These are phyloP conservation scores for Podospora appendiculata DNA, from an alignment of 495 filamentous ascomycete species.

Conservation along the genomic window DNA sequence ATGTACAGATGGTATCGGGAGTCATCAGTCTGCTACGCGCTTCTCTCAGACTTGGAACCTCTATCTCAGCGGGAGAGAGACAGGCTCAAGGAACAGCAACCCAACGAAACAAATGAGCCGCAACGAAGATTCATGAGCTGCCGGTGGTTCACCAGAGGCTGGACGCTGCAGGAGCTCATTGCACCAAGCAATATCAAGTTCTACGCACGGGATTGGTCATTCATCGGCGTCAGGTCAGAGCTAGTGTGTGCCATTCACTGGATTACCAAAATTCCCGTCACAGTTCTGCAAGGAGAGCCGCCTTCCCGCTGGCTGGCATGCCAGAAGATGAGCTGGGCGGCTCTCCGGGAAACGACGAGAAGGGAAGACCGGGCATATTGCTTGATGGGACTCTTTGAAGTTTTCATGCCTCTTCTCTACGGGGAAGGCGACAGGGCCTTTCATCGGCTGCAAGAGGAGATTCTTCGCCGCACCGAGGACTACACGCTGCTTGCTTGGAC, in stretches of 20 bases:
- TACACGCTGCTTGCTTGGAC: constrained; percentile 20
- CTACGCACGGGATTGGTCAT: constrained; percentile 16
- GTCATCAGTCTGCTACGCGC: constrained; percentile 25
- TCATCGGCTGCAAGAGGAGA: constrained; percentile 13
- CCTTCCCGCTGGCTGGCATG: constrained; percentile 1
- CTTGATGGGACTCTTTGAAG: constrained; percentile 20
- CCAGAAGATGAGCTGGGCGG: constrained; percentile 21
- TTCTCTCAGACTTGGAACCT: constrained; percentile 19
- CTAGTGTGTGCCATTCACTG: constrained; percentile 11
- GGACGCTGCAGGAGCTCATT: constrained; percentile 25
- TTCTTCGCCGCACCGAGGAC: constrained; percentile 20
- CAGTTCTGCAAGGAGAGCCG: neutral
- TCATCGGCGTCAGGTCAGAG: constrained; percentile 11
- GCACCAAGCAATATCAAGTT: constrained; percentile 25
- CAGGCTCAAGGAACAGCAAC: too few species aligned
- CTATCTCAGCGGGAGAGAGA: too few species aligned
- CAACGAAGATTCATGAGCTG: neutral
- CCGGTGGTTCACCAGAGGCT: constrained; percentile 18
- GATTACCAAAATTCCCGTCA: constrained; percentile 10
- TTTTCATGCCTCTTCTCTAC: constrained; percentile 22
- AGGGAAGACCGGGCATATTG: constrained; percentile 26
- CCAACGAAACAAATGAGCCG: too few species aligned
- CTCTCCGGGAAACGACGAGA: constrained; percentile 14
- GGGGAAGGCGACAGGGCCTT: constrained; percentile 22
- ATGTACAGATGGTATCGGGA: constrained; percentile 19